These are phyloP conservation scores for Hyphopichia burtonii DNA, from an alignment of 1,139 yeast species.

Conservation along the genomic window DNA sequence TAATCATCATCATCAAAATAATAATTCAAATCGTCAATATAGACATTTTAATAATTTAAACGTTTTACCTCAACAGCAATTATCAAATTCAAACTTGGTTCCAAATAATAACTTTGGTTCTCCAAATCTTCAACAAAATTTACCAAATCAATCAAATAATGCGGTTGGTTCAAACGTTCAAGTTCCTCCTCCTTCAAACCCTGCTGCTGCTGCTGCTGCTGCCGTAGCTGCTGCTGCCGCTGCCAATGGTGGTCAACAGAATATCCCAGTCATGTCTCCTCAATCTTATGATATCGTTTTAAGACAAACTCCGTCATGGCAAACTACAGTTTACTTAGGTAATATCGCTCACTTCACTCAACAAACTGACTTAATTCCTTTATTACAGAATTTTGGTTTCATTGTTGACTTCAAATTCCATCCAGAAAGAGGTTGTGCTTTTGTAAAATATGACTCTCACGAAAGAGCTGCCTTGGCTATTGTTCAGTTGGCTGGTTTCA, in stretches of 20 bases:
- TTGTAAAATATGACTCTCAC: conserved; percentile 82
- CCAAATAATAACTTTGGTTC: conserved; percentile 8
- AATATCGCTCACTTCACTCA: conserved; percentile 77
- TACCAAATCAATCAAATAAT: background rate
- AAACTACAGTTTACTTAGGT: conserved; percentile 87
- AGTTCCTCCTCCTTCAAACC: conserved; percentile 1
- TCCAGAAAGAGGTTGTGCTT: conserved; percentile 81
- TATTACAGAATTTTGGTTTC: conserved; percentile 76
- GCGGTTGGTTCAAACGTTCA: background rate
- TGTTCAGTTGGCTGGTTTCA: conserved; percentile 74
- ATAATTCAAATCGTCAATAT: conserved; percentile 10
- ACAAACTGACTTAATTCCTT: conserved; percentile 72
- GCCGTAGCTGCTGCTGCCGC: background rate
- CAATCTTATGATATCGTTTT: conserved; percentile 68
- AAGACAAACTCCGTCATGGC: conserved; percentile 79
- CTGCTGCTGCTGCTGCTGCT: background rate
- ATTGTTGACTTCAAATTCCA: conserved; percentile 79
- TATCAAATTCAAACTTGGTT: conserved; percentile 8
- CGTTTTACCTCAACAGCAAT: conserved; percentile 11
- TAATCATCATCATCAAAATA: conserved; percentile 10
- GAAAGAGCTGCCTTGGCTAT: conserved; percentile 89
- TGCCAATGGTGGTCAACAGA: conserved; percentile 7
- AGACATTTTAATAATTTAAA: conserved; percentile 13
- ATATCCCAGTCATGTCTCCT: conserved; percentile 41
- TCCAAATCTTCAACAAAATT: conserved; percentile 3